phyloP scores from a whole-genome alignment of 2,329 filamentous ascomycete genomes.

The Trichoderma guizhouense region DNA sequence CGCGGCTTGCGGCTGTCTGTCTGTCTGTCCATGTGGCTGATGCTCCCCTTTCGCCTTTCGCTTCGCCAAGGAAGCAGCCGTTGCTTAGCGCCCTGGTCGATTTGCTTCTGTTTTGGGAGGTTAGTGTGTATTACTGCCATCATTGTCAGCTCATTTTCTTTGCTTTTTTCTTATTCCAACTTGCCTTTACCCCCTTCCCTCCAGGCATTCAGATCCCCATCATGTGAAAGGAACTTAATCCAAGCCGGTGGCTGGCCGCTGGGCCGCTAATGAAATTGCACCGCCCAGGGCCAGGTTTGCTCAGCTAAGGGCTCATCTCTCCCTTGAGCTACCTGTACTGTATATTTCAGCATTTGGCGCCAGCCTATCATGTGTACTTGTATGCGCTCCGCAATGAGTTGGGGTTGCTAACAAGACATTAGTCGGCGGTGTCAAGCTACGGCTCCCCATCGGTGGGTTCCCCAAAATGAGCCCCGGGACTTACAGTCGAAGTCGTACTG shows the following conservation, averaged over 20 bases:
- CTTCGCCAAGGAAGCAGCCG: conserved; percentile 1
- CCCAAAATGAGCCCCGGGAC: neutral
- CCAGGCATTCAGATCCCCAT: neutral
- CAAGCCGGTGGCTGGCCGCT: conserved; percentile 7
- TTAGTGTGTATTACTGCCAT: neutral
- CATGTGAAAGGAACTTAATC: neutral
- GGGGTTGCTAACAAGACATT: neutral
- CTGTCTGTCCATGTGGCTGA: conserved; percentile 5
- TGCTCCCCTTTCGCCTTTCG: conserved; percentile 5
- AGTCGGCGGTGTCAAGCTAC: neutral
- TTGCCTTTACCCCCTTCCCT: neutral
- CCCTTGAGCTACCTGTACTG: neutral
- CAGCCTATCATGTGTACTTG: conserved; percentile 1
- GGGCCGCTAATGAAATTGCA: conserved; percentile 14
- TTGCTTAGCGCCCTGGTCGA: neutral
- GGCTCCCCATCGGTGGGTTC: neutral
- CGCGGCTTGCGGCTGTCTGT: neutral
- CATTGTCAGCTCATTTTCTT: conserved; percentile 2
- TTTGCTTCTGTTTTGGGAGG: neutral
- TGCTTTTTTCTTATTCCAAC: neutral
- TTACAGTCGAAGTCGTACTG: neutral
- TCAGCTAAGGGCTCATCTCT: conserved; percentile 7
- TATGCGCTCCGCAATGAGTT: neutral
- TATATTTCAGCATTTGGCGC: neutral
- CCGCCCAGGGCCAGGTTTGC: neutral